These are phyloP conservation scores for Flueggea neowawraea DNA, from an alignment of 441 rosid genomes.

Conservation along the genomic window DNA sequence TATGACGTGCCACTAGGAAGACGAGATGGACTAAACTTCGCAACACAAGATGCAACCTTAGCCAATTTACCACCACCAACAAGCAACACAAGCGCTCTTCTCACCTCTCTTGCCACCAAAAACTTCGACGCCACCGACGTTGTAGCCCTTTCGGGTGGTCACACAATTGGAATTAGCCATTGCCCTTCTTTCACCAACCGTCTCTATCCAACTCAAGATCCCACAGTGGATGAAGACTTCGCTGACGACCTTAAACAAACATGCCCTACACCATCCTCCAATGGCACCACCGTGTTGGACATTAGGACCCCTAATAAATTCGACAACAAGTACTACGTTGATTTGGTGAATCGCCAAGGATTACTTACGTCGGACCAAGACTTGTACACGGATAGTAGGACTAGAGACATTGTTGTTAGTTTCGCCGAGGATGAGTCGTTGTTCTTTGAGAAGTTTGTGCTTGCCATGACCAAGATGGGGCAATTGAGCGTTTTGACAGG, in stretches of 20 bases:
- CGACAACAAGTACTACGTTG: conserved; percentile 76
- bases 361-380: conserved; percentile 86
- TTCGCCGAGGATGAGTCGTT: conserved; percentile 49
- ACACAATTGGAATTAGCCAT: conserved; percentile 70
- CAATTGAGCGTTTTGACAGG: conserved; percentile 64
- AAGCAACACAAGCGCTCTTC: conserved; percentile 32
- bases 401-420: conserved; percentile 53
- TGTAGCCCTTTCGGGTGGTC: conserved; percentile 68
- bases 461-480: conserved; percentile 71
- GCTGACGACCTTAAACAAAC: conserved; percentile 45
- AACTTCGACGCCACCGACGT: conserved; percentile 49
- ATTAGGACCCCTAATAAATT: conserved; percentile 58
- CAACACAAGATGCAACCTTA: conserved; percentile 37
- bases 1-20: conserved; percentile 73
- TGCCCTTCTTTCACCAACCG: conserved; percentile 52
- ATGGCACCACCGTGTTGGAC: conserved; percentile 47
- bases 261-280: conserved; percentile 44
- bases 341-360: conserved; percentile 77
- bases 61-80: conserved; percentile 54
- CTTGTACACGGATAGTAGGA: conserved; percentile 49
- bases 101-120: conserved; percentile 34
- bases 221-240: conserved; percentile 53
- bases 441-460: conserved; percentile 61
- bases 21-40: conserved; percentile 56
- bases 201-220: conserved; percentile 64